Evolutionary conservation across 306 rosid genomes (phyloP).

Genomic region (Amphicarpaea edgeworthii): DNA sequence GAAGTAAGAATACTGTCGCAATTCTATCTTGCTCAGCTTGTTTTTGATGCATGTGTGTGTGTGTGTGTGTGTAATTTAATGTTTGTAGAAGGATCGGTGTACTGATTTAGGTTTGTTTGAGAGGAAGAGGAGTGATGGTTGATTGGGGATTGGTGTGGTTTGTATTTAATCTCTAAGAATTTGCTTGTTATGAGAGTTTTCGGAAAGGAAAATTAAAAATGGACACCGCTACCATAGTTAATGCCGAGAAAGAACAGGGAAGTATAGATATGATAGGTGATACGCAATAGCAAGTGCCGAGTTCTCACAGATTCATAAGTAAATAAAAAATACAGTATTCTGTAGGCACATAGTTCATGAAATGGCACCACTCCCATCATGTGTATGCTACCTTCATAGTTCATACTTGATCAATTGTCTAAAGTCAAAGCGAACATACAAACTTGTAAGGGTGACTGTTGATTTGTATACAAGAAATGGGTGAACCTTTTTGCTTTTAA

Average conservation of each 20-base stretch:
- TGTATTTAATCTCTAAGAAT: not conserved
- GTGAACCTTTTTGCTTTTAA: not conserved
- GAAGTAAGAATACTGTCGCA: slow-evolving; percentile 61
- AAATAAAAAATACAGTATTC: not conserved
- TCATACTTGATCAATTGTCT: not conserved
- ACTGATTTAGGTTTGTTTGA: slow-evolving; percentile 4
- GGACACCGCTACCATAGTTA: not conserved
- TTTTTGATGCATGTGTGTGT: slow-evolving; percentile 8
- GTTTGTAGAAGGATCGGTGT: not conserved
- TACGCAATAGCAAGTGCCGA: not conserved
- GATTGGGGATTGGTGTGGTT: not conserved
- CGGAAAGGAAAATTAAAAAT: not conserved
- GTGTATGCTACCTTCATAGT: not conserved
- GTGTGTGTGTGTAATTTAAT: not conserved
- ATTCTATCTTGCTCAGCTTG: slow-evolving; percentile 5
- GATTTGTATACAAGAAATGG: slow-evolving; percentile 21
- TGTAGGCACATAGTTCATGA: slow-evolving; percentile 19
- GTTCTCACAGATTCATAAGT: slow-evolving; percentile 7
- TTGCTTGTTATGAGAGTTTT: not conserved
- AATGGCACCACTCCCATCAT: not conserved
- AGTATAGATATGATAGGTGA: not conserved
- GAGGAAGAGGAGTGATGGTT: not conserved
- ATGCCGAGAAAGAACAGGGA: not conserved
- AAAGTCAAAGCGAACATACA: slow-evolving; percentile 7
- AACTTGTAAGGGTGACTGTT: slow-evolving; percentile 21